These are phyloP conservation scores for Penicillium sp. DNA, from an alignment of 2,329 filamentous ascomycete genomes.

Conservation along the genomic window DNA sequence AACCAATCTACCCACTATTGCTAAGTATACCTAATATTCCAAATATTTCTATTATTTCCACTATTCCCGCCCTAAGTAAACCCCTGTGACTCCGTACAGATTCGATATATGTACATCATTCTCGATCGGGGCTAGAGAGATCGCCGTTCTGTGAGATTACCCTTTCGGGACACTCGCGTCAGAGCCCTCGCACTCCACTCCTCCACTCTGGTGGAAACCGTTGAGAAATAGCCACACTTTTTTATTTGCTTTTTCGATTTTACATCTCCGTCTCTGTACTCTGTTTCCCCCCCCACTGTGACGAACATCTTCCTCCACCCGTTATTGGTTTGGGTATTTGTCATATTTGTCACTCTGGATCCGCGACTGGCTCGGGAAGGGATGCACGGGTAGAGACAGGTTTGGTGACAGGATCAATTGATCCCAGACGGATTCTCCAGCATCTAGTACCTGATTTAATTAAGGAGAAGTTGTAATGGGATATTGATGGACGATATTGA, in stretches of 20 bases:
- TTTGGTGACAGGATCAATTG: slow-evolving; percentile 15
- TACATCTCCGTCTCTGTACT: background rate
- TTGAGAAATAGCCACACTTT: slow-evolving; percentile 25
- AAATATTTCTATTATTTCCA: background rate
- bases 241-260: slow-evolving; percentile 8
- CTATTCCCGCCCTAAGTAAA: slow-evolving; percentile 14
- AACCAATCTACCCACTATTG: slow-evolving; percentile 17
- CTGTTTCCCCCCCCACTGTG: slow-evolving; percentile 4
- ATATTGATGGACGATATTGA: background rate
- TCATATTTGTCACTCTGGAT: slow-evolving; percentile 20
- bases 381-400: slow-evolving; percentile 18
- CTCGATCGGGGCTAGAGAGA: slow-evolving; percentile 17
- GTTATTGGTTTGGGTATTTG: slow-evolving; percentile 18
- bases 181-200: background rate
- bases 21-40: no score
- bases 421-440: slow-evolving; percentile 13
- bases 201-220: slow-evolving; percentile 24
- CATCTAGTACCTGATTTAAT: background rate
- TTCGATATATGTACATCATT: background rate
- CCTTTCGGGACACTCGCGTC: slow-evolving; percentile 17
- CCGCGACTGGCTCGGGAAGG: slow-evolving; percentile 11
- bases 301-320: slow-evolving; percentile 10
- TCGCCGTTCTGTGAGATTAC: slow-evolving; percentile 18
- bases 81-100: no score
- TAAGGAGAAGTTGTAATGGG: background rate